These are phyloP conservation scores for Chlorella sp. DNA, from an alignment of 139 green algal species.

Conservation along the genomic window DNA sequence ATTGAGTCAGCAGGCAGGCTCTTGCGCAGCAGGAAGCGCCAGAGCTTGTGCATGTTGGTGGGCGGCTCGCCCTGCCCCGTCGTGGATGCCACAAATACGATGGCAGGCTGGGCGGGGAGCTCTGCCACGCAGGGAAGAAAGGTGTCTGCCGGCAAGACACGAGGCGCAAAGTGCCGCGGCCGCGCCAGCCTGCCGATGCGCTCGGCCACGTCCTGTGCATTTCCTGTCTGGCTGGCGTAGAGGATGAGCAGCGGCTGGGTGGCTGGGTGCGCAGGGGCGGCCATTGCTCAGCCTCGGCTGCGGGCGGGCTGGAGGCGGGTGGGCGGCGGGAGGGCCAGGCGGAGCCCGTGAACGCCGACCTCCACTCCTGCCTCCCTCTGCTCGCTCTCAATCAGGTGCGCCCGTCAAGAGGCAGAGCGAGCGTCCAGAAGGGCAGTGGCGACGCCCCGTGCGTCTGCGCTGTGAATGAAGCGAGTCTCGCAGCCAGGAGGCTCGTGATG, in stretches of 20 bases:
- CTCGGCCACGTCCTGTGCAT: constrained; percentile 94
- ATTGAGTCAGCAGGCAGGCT: constrained; percentile 74
- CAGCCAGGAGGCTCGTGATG: no score
- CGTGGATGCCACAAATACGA: constrained; percentile 83
- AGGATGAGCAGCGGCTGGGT: constrained; percentile 76
- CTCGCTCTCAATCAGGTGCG: no score
- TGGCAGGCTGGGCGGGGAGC: constrained; percentile 59
- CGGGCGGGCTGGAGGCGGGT: no score
- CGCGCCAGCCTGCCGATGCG: constrained; percentile 73
- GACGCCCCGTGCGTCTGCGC: no score
- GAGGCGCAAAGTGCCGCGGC: constrained; percentile 42
- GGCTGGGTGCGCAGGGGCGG: not conserved
- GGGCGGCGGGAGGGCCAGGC: no score
- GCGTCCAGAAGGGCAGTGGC: no score
- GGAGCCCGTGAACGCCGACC: no score
- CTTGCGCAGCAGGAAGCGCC: constrained; percentile 89
- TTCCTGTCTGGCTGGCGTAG: constrained; percentile 90
- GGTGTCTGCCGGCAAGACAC: constrained; percentile 73
- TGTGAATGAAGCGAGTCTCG: no score
- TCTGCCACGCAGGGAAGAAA: constrained; percentile 51
- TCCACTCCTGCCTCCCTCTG: no score
- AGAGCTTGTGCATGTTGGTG: constrained; percentile 88
- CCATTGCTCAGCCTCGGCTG: no score
- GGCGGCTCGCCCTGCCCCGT: constrained; percentile 91
- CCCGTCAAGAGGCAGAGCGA: no score